Evolutionary conservation across 306 rosid genomes (phyloP).

Genomic region (Purshia tridentata): DNA sequence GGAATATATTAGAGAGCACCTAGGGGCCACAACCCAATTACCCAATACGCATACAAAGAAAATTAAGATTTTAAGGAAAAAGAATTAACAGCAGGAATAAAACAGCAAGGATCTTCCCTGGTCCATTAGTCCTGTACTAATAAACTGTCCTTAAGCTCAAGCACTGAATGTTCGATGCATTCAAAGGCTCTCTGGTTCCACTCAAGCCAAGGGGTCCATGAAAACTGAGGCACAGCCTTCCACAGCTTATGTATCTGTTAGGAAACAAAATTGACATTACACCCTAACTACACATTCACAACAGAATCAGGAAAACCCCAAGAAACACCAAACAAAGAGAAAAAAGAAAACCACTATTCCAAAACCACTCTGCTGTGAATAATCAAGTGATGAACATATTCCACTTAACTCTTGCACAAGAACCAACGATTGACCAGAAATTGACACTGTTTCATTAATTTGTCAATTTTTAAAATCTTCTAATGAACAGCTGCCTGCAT

Average conservation of each 20-base stretch:
- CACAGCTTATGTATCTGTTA: neutral
- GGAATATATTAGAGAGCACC: neutral
- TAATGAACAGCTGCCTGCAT: neutral
- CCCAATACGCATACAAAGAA: neutral
- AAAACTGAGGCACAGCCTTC: neutral
- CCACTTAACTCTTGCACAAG: neutral
- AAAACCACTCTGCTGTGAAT: neutral
- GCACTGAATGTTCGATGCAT: neutral
- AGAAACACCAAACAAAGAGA: too few species aligned
- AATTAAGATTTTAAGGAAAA: neutral
- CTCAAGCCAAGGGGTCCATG: neutral
- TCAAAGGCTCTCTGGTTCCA: neutral
- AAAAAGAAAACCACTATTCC: neutral
- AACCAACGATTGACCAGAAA: neutral
- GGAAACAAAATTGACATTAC: neutral
- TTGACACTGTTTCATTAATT: neutral
- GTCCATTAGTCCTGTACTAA: neutral
- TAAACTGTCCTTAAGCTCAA: neutral
- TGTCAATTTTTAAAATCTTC: neutral
- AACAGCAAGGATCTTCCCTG: neutral
- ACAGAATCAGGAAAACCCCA: neutral
- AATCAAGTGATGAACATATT: neutral
- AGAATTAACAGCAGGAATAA: neutral
- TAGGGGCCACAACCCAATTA: neutral
- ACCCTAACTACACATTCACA: neutral